Base-by-base conservation (phyloP, 768 basidiomycete species). In the Rhizopogon sp. region DNA sequence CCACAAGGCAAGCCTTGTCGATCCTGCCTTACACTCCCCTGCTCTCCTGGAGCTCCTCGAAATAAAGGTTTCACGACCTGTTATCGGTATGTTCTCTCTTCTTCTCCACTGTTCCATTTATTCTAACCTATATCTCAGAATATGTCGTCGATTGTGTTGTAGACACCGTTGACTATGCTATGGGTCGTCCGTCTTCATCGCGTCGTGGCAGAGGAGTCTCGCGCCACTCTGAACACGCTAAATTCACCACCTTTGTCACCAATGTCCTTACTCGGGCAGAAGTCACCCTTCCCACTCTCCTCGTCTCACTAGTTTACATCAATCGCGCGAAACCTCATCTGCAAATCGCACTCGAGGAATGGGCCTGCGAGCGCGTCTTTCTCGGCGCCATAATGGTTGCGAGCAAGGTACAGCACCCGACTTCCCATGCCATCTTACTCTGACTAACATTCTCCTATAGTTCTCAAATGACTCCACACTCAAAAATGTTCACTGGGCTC, bases 331-430 rank as follows among this genome's bases (percentile, higher is more conserved):
- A 84, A 62, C 87, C 87, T 3, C 87, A 90, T 68, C 77, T 92
- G 42, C 85, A 88, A 65, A 90, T 90, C 60, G 87, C 87, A 8
- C 74, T 88, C 56, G 87, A 90, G 65, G 84, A 89, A 64, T 90
- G 88, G 88, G 93, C 92, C 13, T 78, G 89, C 47, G 91, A 94
- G 71, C 84, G 93, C 41, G 92, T 95, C 31, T 94, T 95, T 72
- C 81, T 95, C 42, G 93, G 93, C 50, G 85, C 91, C n/a, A 71
- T 94, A 59, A 93, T 95, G 70, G 76, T 82, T 45, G 92, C 93
- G 6, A 87, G 87, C 72, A 95, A 94, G 78, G 87, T 88, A 66
- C 62, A 63, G 43, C 28, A 39, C 51, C 46, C 51, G 60, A 66
- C 71, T 57, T 60, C 52, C 40, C 60, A 53, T 60, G 53, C 28